A percentile compares a stretch with the other conserved stretches of the same genome.
phyloP scores from a whole-genome alignment of 805 yeast genomes.

The Wickerhamiella sergipiensis region DNA sequence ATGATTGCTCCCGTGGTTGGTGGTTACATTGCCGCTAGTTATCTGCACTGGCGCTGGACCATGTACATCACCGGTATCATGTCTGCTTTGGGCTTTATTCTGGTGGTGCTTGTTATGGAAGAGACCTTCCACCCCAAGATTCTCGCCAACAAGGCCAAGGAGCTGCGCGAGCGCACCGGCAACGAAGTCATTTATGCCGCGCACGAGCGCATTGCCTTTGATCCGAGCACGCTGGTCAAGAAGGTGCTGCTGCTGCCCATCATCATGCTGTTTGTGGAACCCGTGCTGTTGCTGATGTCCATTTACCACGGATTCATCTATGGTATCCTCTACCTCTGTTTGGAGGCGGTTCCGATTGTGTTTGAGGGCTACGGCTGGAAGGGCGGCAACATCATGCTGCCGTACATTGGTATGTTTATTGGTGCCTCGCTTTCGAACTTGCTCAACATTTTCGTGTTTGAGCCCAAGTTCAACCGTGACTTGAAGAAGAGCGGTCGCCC shows the following conservation, averaged over 20 bases:
- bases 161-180: conserved; percentile 51
- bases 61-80: conserved; percentile 56
- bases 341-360: conserved; percentile 28
- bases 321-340: conserved; percentile 28
- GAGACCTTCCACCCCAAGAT: conserved; percentile 68
- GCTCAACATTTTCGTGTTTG: conserved; percentile 37
- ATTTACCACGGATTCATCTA: conserved; percentile 29
- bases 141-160: conserved; percentile 46
- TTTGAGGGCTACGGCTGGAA: conserved; percentile 44
- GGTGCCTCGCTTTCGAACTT: conserved; percentile 53
- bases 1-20: conserved; percentile 71
- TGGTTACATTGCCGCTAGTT: conserved; percentile 45
- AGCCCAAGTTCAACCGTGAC: conserved; percentile 36
- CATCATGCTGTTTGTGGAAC: conserved; percentile 25
- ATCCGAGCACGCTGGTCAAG: conserved; percentile 28
- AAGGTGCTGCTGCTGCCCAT: conserved; percentile 21
- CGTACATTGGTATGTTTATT: conserved; percentile 63
- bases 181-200: conserved; percentile 75
- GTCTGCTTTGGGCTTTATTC: conserved; percentile 31
- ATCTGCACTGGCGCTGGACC: conserved; percentile 78
- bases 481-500: conserved; percentile 36
- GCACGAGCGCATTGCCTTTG: conserved; percentile 30
- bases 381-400: conserved; percentile 58
- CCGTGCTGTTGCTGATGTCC: conserved; percentile 26
- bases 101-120: conserved; percentile 33